Base-by-base conservation (phyloP, 441 rosid species). In the Croton laevigatus region DNA sequence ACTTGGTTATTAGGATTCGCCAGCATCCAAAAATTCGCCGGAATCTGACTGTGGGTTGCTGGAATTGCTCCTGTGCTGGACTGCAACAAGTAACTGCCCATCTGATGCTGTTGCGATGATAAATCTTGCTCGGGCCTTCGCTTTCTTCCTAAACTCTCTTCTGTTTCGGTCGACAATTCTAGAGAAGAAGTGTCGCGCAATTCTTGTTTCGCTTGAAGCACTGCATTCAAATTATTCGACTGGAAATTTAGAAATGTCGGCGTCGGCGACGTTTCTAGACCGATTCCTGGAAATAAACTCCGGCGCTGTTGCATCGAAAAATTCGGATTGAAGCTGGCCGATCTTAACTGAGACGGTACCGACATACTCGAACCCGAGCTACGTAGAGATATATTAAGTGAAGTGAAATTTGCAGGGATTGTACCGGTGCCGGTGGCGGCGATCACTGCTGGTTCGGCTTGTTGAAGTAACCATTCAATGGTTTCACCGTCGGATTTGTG, bases 341-440 rank as follows among this genome's bases (percentile, higher is more conserved):
- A 84, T 62, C 92, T 85, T 71, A 89, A 79, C 75, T 91, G 97
- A 19, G 97, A 88, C 38, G 97, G 95, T 0, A 89, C 82, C 3
- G 98, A 94, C 87, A 91, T 82, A 72, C 87, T 83, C 0, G 98
- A 94, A 40, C 97, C 97, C 51, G 97, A 91, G 82, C 95, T 88
- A 27, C 98, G 97, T 49, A 91, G 87, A 9, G 97, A 94, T 62
- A 91, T 94, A 77, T 94, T 94, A 14, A 93, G 84, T 8, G 98
- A 93, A 4, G 96, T 88, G 87, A 93, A 93, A 68, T 93, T 93
- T 5, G 98, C 97, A 0, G 98, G 98, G 78, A 93, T 93, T 0
- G 98, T 93, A 27, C 98, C 98, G 0, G 97, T 91, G 1, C 98
- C 98, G 0, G 98, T 91, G 76, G 98, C 98, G 63, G 98, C 98